These are phyloP conservation scores for Blepharisma undulans DNA, from an alignment of 169 alveolate genomes.

Conservation along the genomic window DNA sequence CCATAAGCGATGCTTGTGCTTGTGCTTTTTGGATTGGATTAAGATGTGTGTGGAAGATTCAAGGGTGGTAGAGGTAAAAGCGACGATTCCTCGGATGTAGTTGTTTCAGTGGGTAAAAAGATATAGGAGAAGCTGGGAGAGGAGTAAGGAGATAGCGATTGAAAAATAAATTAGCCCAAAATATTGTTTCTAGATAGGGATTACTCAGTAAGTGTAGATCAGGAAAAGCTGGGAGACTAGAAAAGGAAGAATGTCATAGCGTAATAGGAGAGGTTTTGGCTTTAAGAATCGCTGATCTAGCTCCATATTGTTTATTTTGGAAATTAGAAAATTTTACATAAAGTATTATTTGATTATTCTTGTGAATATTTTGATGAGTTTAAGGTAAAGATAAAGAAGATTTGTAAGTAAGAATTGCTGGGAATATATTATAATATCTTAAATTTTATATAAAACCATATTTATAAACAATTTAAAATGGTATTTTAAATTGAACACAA, in stretches of 20 bases:
- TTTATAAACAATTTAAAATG: neutral
- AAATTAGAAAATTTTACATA: neutral
- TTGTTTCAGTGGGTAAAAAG: neutral
- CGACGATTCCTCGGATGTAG: neutral
- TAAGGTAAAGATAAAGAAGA: neutral
- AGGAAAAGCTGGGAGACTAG: neutral
- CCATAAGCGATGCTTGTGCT: neutral
- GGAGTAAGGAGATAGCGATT: neutral
- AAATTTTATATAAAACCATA: neutral
- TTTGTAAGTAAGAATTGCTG: neutral
- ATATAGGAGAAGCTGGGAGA: neutral
- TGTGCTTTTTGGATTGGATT: neutral
- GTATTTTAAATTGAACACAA: neutral
- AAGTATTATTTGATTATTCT: neutral
- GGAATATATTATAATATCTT: neutral
- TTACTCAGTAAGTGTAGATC: neutral
- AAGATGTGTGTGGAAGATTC: neutral
- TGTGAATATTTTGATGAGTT: neutral
- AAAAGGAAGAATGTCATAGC: constrained; percentile 18
- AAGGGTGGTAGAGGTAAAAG: neutral
- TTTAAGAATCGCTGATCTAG: neutral
- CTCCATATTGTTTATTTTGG: neutral
- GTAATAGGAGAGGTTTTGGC: neutral
- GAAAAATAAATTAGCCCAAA: neutral
- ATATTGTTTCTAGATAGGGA: neutral